Conservation (phyloP, 1,284 basidiomycete species). For the Tremellales sp. region DNA sequence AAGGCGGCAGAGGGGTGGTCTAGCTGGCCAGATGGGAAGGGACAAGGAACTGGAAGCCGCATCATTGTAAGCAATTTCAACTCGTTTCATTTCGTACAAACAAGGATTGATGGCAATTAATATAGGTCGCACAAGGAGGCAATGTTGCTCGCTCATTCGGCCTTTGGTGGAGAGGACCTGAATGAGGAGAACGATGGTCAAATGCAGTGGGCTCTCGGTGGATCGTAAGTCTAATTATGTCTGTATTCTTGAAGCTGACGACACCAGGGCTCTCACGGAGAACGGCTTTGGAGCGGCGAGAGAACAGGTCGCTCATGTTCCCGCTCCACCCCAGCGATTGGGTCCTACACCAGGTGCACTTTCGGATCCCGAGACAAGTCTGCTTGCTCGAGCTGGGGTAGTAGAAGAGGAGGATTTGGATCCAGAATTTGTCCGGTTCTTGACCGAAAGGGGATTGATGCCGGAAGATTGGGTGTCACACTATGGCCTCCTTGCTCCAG, state of each 20-base stretch:
- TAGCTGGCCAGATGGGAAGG: slow-evolving; percentile 16
- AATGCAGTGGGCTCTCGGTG: slow-evolving; percentile 35
- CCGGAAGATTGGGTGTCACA: slow-evolving; percentile 64
- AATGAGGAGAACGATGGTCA: slow-evolving; percentile 21
- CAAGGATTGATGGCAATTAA: neutral
- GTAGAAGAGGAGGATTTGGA: slow-evolving; percentile 41
- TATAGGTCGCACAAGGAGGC: slow-evolving; percentile 32
- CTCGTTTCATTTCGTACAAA: neutral
- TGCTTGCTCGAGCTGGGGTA: slow-evolving; percentile 32
- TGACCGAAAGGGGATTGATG: slow-evolving; percentile 26
- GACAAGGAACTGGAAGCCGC: slow-evolving; percentile 24
- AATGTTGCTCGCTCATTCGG: slow-evolving; percentile 35
- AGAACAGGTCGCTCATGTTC: too few species aligned
- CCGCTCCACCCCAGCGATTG: too few species aligned
- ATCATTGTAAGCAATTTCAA: neutral
- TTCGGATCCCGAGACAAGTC: slow-evolving; percentile 12
- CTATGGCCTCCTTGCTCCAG: slow-evolving; percentile 76
- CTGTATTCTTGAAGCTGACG: too few species aligned
- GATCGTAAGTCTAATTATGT: slow-evolving; percentile 24
- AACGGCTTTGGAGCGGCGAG: neutral
- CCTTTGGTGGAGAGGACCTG: slow-evolving; percentile 30
- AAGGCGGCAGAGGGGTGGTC: slow-evolving; percentile 36
- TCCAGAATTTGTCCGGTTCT: slow-evolving; percentile 7
- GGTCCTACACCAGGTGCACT: neutral
- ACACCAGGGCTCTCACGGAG: too few species aligned